Base-by-base conservation (phyloP, 768 basidiomycete genomes). In the Russula lepida region DNA sequence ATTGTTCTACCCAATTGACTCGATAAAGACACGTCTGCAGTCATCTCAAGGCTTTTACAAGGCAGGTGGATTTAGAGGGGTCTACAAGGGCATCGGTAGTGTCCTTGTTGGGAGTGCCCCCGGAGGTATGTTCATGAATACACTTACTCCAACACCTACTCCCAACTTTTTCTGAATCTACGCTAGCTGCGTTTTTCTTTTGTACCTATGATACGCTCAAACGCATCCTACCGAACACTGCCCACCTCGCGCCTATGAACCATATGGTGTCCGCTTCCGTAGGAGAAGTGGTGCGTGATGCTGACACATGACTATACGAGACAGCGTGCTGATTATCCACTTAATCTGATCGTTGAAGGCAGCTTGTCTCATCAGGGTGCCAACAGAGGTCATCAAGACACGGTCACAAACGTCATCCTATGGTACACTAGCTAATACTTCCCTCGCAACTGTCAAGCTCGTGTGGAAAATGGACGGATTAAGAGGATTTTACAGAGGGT, bases 1-100 rank as follows among this genome's bases (percentile, higher is more conserved):
- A 48, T 81, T 97, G 23, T 95, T 99, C 77, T 99, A 93, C 72
- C 95, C 95, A 1, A 84, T 99, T 59, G 95, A 99, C 75, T 97
- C 95, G 0, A 74, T 98, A 71, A 99, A 99, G 75, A 98, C 97
- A 41, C 86, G 95, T 51, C 79, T 97, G 35, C 95, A 99, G 69
- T 88, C 93, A 6, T 71, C 84, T 3, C 85, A 90, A 68, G 97
- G 95, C 19, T 98, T 99, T 72, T 71, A 82, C 48, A 75, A 77
- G 30, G 86, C 92, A 2, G 95, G 95, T 17, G 97, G 94, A 0
- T 90, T 98, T 72, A 82, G 74, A 54, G 94, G 92, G 9, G 81
- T 98, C 6, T 99, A 99, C 75, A 88, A 89, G 66, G 95, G 95
- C 8, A 76, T 99, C 5, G 95, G 94, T 28, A 95, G 93, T 70